Conservation (phyloP, 805 yeast species). For the Sugiyamaella qingdaonensis region DNA sequence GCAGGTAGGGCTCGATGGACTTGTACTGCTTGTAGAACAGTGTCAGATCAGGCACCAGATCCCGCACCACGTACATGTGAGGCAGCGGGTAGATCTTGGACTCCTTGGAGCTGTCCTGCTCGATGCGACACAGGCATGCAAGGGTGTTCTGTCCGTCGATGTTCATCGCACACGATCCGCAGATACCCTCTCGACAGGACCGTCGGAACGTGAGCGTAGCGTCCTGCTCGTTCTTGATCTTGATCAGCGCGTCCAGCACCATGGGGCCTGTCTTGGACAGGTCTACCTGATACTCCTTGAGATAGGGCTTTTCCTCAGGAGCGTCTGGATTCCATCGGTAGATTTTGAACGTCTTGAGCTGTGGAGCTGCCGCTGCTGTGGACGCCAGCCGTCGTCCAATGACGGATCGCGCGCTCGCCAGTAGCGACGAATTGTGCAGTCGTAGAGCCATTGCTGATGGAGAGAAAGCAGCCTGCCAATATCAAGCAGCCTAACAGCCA, state of each 20-base stretch:
- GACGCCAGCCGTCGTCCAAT: conserved; percentile 20
- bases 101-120: conserved; percentile 67
- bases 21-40: conserved; percentile 98
- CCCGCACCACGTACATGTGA: conserved; percentile 96
- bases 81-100: conserved; percentile 94
- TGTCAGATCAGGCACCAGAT: conserved; percentile 95
- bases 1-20: conserved; percentile 95
- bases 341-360: conserved; percentile 79
- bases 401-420: neutral
- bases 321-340: conserved; percentile 99
- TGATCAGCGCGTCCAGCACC: conserved; percentile 91
- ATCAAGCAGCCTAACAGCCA: no score
- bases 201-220: conserved; percentile 93
- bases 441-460: no score
- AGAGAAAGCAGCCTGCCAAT: no score
- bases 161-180: conserved; percentile 99
- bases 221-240: conserved; percentile 96
- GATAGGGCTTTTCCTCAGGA: conserved; percentile 84
- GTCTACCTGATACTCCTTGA: conserved; percentile 80
- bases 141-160: conserved; percentile 96
- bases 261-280: conserved; percentile 94
- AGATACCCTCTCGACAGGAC: conserved; percentile 98
- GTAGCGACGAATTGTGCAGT: no score
- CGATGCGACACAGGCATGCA: conserved; percentile 94
- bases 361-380: conserved; percentile 51